Percentiles rank a stretch among this genome's conserved stretches.
Evolutionary conservation across 2,329 filamentous ascomycete species (phyloP).

Genomic region (Thermochaetoides dissita): DNA sequence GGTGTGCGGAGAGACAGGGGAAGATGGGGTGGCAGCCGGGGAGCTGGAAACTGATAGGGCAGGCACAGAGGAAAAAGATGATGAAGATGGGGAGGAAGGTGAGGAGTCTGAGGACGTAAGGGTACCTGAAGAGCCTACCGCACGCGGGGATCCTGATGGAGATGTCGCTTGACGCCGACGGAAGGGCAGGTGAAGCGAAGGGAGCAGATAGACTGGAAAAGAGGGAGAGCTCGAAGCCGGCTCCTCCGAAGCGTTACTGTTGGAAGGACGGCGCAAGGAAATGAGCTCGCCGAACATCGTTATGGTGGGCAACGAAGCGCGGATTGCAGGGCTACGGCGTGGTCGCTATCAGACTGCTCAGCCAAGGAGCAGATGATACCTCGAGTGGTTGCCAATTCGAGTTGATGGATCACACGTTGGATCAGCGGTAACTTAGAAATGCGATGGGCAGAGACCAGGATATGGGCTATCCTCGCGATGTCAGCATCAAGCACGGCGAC

Average conservation of each 20-base stretch:
- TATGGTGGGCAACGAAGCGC: not conserved
- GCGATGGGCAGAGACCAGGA: too few species aligned
- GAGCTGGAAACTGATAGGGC: slow-evolving; percentile 8
- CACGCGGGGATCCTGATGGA: not conserved
- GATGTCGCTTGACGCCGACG: slow-evolving; percentile 6
- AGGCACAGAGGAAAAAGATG: slow-evolving; percentile 3
- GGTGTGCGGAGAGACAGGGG: not conserved
- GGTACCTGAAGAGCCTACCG: not conserved
- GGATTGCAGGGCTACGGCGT: not conserved
- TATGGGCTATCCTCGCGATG: too few species aligned
- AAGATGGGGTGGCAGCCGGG: not conserved
- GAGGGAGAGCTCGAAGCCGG: slow-evolving; percentile 1
- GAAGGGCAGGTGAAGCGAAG: slow-evolving; percentile 14
- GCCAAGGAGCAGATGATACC: not conserved
- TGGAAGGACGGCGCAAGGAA: slow-evolving; percentile 2
- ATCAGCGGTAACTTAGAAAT: too few species aligned
- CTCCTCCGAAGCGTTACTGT: not conserved
- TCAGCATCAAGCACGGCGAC: too few species aligned
- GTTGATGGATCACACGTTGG: too few species aligned
- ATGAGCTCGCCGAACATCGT: slow-evolving; percentile 11
- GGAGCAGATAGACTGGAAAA: slow-evolving; percentile 18
- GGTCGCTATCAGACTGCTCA: not conserved
- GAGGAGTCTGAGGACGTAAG: not conserved
- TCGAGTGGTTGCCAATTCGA: too few species aligned
- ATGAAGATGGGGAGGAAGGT: slow-evolving; percentile 15